phyloP scores from a whole-genome alignment of 108 stramenopile genomes.

The Bacterosira constricta region DNA sequence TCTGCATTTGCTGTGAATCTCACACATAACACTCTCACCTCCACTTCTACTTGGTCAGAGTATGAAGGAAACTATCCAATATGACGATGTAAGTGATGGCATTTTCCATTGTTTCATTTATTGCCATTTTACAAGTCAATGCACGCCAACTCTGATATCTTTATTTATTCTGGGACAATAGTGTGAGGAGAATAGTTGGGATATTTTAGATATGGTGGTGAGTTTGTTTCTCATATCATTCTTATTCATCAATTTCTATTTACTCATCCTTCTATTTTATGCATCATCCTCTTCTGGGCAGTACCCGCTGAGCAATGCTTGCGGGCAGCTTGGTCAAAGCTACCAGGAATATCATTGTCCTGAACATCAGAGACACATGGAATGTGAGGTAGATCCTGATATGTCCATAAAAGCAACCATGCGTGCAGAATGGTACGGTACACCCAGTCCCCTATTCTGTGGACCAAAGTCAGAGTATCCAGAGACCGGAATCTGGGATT shows the following conservation, averaged over 20 bases:
- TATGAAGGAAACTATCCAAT: no score
- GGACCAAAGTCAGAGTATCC: constrained; percentile 31
- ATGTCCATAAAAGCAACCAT: constrained; percentile 4
- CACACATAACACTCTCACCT: background rate
- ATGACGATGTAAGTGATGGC: no score
- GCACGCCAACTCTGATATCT: no score
- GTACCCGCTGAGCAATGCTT: constrained; percentile 14
- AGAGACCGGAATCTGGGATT: constrained; percentile 54
- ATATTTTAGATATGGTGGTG: no score
- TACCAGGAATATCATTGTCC: constrained; percentile 37
- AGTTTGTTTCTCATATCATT: no score
- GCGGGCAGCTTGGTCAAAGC: constrained; percentile 39
- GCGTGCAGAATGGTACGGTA: constrained; percentile 47
- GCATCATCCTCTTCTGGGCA: constrained; percentile 11
- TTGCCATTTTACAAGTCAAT: no score
- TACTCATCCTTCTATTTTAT: no score
- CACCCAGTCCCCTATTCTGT: constrained; percentile 49
- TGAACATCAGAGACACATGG: constrained; percentile 31
- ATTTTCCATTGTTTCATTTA: no score
- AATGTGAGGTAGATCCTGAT: background rate
- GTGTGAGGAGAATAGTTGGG: no score
- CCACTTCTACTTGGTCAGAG: constrained; percentile 41
- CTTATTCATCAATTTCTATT: no score
- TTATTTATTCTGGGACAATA: no score
- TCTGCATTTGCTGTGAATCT: no score